Evolutionary conservation across 306 rosid genomes (phyloP).

Genomic region (Lathyrus aphaca): DNA sequence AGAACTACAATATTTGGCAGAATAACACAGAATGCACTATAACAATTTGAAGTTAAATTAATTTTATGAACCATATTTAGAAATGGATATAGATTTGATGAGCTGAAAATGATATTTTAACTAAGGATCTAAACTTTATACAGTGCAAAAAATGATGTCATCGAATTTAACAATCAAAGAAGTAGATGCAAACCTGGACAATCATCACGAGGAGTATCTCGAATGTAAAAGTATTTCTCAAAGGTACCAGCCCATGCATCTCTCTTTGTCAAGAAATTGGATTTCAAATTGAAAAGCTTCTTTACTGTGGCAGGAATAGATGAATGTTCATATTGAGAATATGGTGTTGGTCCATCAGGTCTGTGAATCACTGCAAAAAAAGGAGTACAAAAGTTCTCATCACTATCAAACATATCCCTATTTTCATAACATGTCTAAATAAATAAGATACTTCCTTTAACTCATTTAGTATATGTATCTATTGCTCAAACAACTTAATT

Average conservation of each 20-base stretch:
- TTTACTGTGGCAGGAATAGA: constrained; percentile 91
- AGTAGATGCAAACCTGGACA: constrained; percentile 78
- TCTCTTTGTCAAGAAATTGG: constrained; percentile 93
- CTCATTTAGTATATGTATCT: constrained; percentile 4
- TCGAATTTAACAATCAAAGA: constrained; percentile 11
- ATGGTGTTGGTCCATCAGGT: constrained; percentile 79
- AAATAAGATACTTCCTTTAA: constrained; percentile 3
- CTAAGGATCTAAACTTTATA: not conserved
- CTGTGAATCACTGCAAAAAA: constrained; percentile 72
- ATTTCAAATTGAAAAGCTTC: constrained; percentile 88
- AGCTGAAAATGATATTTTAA: not conserved
- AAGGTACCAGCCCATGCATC: constrained; percentile 99
- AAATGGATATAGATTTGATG: not conserved
- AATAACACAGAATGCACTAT: constrained; percentile 18
- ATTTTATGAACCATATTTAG: not conserved
- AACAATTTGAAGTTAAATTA: not conserved
- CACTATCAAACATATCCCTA: not conserved
- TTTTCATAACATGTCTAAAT: not conserved
- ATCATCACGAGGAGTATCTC: constrained; percentile 78
- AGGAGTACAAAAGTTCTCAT: constrained; percentile 11
- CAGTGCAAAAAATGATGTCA: not conserved
- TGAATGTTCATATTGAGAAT: constrained; percentile 87
- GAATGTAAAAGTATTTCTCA: constrained; percentile 70
- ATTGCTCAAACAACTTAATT: constrained; percentile 19
- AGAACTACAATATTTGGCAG: constrained; percentile 4